Base-by-base conservation (phyloP, 108 stramenopile genomes). In the Cylindrotheca closterium region DNA sequence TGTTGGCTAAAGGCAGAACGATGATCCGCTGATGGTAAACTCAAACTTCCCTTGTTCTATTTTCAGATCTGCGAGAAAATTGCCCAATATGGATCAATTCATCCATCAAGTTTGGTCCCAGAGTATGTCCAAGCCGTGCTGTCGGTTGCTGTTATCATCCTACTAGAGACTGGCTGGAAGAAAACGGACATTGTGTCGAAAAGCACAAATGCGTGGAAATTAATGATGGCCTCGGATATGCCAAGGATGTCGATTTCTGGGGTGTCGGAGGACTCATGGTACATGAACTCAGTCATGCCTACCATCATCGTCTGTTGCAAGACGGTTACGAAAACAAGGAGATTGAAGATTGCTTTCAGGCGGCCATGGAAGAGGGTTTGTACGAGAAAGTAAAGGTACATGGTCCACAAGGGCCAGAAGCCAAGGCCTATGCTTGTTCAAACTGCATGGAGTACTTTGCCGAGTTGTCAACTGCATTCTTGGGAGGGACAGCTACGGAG, bases 401-500 rank as follows among this genome's bases (percentile, higher is more conserved):
- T 64, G 83, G 83, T 26, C 18, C 58, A 5, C 70, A 82, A 62
- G 81, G 85, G 10, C 68, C 81, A 4, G 62, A 55, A 46, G 69
- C 76, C 19, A 77, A 75, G 49, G 92, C 88, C 18, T 96, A 96
- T 77, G 95, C 95, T 24, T 88, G 88, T 60, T 65, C 77, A n/a
- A 84, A 94, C 71, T 49, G 50, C 29, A 92, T 88, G 88, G 92
- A 94, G 75, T 96, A 94, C 74, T 96, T 92, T 75, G 95, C 95
- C 0, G 92, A 96, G 53, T 69, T 96, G 46, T 88, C 86, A 30
- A 74, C 78, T 34, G 92, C 92, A 18, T 96, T 91, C 80, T 70
- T 94, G 37, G 91, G 91, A 18, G 92, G 92, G 8, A 32, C 69
- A 18, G 77, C 80, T 56, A 55, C 48, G 12, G 59, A 61, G 1